phyloP scores from a whole-genome alignment of 345 rosid genomes.

The Hibiscus mutabilis region DNA sequence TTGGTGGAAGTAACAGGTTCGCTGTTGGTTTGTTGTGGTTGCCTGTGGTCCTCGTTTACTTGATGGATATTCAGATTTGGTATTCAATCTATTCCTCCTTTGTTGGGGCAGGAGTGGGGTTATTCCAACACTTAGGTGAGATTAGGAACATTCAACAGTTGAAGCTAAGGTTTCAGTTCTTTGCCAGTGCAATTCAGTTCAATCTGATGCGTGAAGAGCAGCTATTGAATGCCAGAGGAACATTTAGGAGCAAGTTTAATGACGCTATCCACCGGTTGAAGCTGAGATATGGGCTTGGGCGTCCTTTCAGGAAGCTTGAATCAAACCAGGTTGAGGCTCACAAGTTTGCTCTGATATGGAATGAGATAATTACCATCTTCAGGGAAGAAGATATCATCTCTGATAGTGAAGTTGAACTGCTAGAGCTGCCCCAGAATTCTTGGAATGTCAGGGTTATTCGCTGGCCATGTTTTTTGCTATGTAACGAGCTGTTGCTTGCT shows the following conservation, averaged over 20 bases:
- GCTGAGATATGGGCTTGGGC: conserved; percentile 85
- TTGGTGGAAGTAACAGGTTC: conserved; percentile 51
- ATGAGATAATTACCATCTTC: conserved; percentile 73
- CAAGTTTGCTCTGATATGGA: conserved; percentile 93
- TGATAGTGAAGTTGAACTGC: conserved; percentile 76
- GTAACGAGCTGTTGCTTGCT: conserved; percentile 93
- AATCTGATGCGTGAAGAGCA: conserved; percentile 97
- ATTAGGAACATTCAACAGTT: conserved; percentile 79
- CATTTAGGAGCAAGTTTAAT: conserved; percentile 63
- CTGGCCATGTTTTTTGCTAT: conserved; percentile 91
- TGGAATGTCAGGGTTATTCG: conserved; percentile 87
- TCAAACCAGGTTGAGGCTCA: conserved; percentile 89
- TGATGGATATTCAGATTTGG: conserved; percentile 97
- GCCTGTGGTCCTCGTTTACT: conserved; percentile 74
- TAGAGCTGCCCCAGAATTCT: conserved; percentile 85
- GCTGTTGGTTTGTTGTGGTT: conserved; percentile 76
- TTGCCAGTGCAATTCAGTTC: conserved; percentile 95
- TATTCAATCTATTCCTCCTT: conserved; percentile 79
- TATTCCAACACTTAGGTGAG: conserved; percentile 91
- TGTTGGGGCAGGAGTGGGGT: conserved; percentile 78
- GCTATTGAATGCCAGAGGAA: conserved; percentile 71
- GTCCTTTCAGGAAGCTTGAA: conserved; percentile 83
- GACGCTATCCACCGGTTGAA: conserved; percentile 82
- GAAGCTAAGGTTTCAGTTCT: conserved; percentile 91
- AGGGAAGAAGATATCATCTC: conserved; percentile 97